Base-by-base conservation (phyloP, 2,329 filamentous ascomycete species). In the Coniochaeta hoffmannii region DNA sequence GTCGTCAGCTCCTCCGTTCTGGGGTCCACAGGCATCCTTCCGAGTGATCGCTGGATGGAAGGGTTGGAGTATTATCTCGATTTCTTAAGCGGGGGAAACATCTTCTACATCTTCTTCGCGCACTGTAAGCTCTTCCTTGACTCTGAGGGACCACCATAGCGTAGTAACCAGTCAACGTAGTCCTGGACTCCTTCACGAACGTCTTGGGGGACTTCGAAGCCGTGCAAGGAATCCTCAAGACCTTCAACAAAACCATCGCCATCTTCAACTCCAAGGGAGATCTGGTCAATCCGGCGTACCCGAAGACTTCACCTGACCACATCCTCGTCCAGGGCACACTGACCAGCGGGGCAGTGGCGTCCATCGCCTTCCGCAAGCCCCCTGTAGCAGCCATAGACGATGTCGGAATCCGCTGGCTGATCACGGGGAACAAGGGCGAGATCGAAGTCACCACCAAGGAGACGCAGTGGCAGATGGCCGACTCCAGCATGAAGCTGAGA, bases 351-450 rank as follows among this genome's bases (percentile, higher is more conserved):
- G 68, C 63, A 2, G 36, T 66, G 5, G 68, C 63, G 11, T 67
- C 65, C 14, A 55, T 73, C 26, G 58, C 58, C 41, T 62, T 61
- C 31, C 63, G 65, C 34, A 63, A 64, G 8, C 38, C 62, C 2
- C 55, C 53, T n/a, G n/a, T n/a, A 2, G 36, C 35, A 1, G 32
- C 63, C 0, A 56, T 65, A 8, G 64, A 68, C 49, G 60, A 55
- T 5, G 56, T 56, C n/a, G 59, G 57, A 10, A 53, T 68, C 22
- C 64, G 63, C 14, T 73, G 70, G 69, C 56, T 66, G 28, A 72
- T 73, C 55, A 65, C 66, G 1, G 71, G 71, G 15, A 69, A 65
- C 7, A 61, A 71, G 52, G 71, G 70, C 1, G 69, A 71, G 61
- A 61, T 71, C 15, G 65, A 67, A 50, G 35, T 68, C 24, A 60